Evolutionary conservation across 495 filamentous ascomycete species (phyloP), one percentile per base, ranked within the genome.

Genomic region (Parachaetomium inaequale): DNA sequence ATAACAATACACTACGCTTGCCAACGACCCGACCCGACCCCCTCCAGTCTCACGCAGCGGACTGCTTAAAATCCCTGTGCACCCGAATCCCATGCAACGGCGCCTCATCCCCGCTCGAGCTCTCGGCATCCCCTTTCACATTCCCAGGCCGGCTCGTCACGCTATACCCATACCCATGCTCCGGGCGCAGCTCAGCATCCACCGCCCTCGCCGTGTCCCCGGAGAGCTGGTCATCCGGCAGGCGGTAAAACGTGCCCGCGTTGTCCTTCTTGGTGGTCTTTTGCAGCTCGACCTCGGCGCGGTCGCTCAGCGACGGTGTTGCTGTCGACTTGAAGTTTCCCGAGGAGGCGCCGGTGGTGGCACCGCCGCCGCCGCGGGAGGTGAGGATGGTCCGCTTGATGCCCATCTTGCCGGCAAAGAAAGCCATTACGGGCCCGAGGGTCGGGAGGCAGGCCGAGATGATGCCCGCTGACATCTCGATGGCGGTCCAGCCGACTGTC

Each of bases 381-480:
- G 36, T 36, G 26, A 62, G 19, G 2, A 62, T 42, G 3, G 51
- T 15, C 7, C 59, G 38, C 59, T 54, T 55, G 40, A 62, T 56
- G 51, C 59, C 59, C 19, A 62, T 3, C 19, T 29, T 50, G 42
- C n/a, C 3, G 21, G 31, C 26, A n/a, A 8, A 31, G 17, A 47
- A 12, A 14, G 42, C 25, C 51, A 71, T 31, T 7, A 72, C 65
- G 17, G 77, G 77, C 1, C 68, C 70, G 15, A 81, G 55, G n/a
- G 76, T 78, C 4, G 77, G 77, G 15, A 81, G 73, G 63, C 76
- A 78, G 58, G 77, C 77, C 32, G 71, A 77, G 15, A 80, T 68
- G 68, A 81, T 79, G 15, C 76, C 77, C 43, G 74, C 74, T 25
- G 77, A 72, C 70, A 77, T 75, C 64, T 81, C 77, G 66, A 79